Evolutionary conservation across 2,329 filamentous ascomycete genomes (phyloP), one percentile per base, ranked within the genome.

Genomic region (Arthrocladium fulminans): DNA sequence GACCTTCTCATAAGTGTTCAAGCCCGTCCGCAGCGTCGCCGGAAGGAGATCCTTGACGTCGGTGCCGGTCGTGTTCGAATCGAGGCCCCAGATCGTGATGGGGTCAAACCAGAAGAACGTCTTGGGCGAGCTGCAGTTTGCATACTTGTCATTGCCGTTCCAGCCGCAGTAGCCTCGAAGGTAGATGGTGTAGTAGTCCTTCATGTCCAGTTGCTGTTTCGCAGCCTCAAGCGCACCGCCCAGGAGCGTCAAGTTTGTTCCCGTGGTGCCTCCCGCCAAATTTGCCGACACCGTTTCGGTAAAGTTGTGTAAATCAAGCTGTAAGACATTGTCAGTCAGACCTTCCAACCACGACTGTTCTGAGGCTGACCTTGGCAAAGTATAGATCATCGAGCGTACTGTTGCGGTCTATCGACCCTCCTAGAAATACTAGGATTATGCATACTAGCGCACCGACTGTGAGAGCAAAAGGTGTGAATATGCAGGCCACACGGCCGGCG

Each of bases 111-210:
- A 88, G 80, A 86, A 98, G 68, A 87, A 73, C 59, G 83, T 81
- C 64, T 83, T 71, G 47, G 81, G 75, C 57, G 80, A 73, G 46
- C 81, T 83, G 77, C 90, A 97, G 58, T 75, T 68, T 37, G 67
- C 68, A 56, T 72, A 74, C 42, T 63, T 71, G 54, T 74, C 72
- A 54, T 73, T 72, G 56, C 73, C 65, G 44, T 74, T 68, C 46
- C 76, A 80, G 49, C 73, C 71, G 77, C 92, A 97, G 76, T 88
- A 95, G 63, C 84, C 85, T 85, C 87, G 94, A 30, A 97, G 75
- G 62, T 78, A 80, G 62, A 97, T 74, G 52, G 85, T 77, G 76
- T 96, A 97, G 61, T 81, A 74, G 63, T 90, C 80, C 60, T 76
- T 78, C 51, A 95, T 76, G 47, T 77, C 73, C 37, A 86, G 73